Conservation (phyloP, 75 land plant genomes). For the Larix kaempferi region DNA sequence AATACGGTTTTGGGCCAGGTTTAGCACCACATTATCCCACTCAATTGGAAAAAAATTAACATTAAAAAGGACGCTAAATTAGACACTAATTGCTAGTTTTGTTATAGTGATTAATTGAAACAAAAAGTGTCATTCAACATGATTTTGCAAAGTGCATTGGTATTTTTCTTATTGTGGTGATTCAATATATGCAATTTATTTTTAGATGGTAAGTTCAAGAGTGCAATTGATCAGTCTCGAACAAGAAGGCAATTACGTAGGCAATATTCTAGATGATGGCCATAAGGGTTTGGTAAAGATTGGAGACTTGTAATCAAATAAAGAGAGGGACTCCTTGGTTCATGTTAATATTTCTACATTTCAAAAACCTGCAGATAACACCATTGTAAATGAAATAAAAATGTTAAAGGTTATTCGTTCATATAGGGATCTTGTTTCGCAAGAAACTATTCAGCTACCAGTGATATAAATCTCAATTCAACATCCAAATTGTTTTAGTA, state of each 20-base stretch:
- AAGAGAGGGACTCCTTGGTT: conserved; percentile 83
- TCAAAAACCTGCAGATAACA: not conserved
- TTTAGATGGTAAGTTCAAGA: conserved; percentile 32
- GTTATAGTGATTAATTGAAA: no score
- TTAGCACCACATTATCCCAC: no score
- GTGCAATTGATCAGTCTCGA: conserved; percentile 36
- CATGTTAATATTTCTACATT: conserved; percentile 52
- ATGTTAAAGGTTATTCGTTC: conserved; percentile 49
- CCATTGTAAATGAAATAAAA: conserved; percentile 15
- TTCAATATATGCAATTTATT: conserved; percentile 58
- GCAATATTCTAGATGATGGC: conserved; percentile 22
- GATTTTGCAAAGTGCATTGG: conserved; percentile 98
- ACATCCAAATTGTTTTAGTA: conserved; percentile 27
- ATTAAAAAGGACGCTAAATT: no score
- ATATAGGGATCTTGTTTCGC: conserved; percentile 58
- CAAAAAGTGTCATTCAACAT: conserved; percentile 80
- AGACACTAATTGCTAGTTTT: no score
- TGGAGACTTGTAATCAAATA: conserved; percentile 89
- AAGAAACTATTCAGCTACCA: conserved; percentile 30
- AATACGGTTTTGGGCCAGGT: no score
- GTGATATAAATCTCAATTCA: conserved; percentile 28
- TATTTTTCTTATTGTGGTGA: conserved; percentile 87
- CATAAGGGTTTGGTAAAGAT: conserved; percentile 48
- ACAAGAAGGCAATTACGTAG: conserved; percentile 75
- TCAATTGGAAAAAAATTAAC: no score